Base-by-base conservation (phyloP, 352 stramenopile genomes). In the Thraustochytrium striatum region DNA sequence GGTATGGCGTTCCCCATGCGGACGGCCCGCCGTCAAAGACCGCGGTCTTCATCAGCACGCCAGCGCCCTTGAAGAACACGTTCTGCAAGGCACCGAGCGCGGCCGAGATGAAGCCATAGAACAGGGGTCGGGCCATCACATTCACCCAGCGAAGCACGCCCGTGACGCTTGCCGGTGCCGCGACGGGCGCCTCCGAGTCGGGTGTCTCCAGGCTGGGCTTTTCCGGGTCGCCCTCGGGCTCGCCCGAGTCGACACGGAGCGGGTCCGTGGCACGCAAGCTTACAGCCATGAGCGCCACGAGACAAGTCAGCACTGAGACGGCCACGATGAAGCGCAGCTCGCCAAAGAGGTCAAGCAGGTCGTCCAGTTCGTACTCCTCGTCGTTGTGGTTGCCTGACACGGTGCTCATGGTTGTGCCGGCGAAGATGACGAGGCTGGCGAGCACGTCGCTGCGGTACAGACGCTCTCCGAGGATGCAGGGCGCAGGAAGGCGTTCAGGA, bases 401-500 rank as follows among this genome's bases (percentile, higher is more conserved):
- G 1, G 65, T 75, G 0, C 41, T 75, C 65, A 75, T 47, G 30
- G 65, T 75, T 16, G 30, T 55, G 13, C 65, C 65, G 25, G 68
- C 52, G 41, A 75, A 75, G 43, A 75, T 43, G 25, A 75, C 47
- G 19, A 75, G 19, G 50, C 65, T 75, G 19, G 65, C 65, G 39
- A 35, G 38, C 11, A 75, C 25, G 52, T 75, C 65, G 16, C 58
- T 75, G 13, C 47, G n/a, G 39, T 75, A 75, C n/a, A 75, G 11
- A 19, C 61, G 65, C 52, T 75, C 65, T 32, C 61, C 61, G 25
- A 75, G 65, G 36, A 75, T 75, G 50, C 19, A 43, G 3, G 65
- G 65, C 39, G 65, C 65, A 75, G 36, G 43, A 75, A 75, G 21
- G 65, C 41, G 36, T 75, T 75, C 65, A 75, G 65, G 32, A 75